These are phyloP conservation scores for Lignosus rhinocerotis DNA, from an alignment of 1,284 basidiomycete genomes.

Conservation along the genomic window DNA sequence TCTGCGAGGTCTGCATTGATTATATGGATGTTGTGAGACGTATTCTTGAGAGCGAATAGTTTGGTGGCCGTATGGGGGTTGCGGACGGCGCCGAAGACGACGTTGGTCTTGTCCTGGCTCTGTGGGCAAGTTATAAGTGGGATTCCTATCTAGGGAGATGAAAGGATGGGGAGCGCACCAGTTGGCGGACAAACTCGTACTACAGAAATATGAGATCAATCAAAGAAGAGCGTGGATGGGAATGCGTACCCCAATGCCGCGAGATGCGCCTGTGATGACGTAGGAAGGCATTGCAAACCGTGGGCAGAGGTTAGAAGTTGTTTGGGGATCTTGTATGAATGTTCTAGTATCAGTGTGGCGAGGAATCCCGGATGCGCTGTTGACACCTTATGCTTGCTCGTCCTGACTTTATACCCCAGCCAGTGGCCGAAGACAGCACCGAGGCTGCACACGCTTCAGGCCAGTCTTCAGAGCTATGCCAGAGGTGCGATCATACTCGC, in stretches of 20 bases:
- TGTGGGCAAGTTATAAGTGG: background rate
- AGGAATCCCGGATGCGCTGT: no score
- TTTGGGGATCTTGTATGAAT: background rate
- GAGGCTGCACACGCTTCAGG: no score
- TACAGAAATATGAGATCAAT: conserved; percentile 13
- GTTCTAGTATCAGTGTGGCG: no score
- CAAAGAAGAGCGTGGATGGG: background rate
- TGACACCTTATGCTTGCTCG: no score
- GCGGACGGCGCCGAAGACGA: conserved; percentile 32
- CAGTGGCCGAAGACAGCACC: no score
- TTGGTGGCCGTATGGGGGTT: conserved; percentile 20
- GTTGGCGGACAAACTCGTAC: conserved; percentile 37
- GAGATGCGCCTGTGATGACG: conserved; percentile 27
- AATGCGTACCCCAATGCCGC: conserved; percentile 26
- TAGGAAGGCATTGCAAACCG: conserved; percentile 26
- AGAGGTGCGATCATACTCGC: background rate
- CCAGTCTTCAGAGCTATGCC: no score
- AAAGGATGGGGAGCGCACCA: conserved; percentile 19
- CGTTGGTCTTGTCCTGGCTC: conserved; percentile 22
- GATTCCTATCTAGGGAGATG: no score
- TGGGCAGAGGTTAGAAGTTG: background rate
- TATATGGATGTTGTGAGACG: conserved; percentile 28
- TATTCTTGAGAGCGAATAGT: conserved; percentile 24
- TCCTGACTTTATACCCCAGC: no score
- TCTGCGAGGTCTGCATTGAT: conserved; percentile 24